Base-by-base conservation (phyloP, 2,329 filamentous ascomycete genomes). In the Akanthomyces uredinophilus region DNA sequence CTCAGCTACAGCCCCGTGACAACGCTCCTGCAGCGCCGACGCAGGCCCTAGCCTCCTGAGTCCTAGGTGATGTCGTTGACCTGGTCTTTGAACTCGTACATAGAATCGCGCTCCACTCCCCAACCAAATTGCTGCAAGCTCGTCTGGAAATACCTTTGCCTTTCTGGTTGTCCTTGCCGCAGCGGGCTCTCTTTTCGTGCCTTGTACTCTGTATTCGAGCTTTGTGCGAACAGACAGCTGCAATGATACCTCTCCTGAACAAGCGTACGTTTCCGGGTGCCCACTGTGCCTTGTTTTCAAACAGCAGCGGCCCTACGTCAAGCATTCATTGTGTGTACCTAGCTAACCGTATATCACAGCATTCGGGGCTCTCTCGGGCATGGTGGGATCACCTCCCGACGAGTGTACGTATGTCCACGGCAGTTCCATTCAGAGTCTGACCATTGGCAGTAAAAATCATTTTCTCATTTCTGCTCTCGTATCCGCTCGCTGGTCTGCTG, bases 391-490 rank as follows among this genome's bases (percentile, higher is more conserved):
- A 64, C 74, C 75, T 44, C 72, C 78, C 8, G 79, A 81, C 70
- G 79, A 82, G 65, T 72, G 79, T 81, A 71, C 65, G 78, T 72
- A 37, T 29, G 20, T 35, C 10, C 2, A 6, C 41, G 11, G 2
- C 11, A 8, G 63, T 2, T 29, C 10, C 35, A 24, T 6, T 35
- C 22, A 49, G 50, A n/a, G 6, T 22, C 41, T 56, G 43, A 60
- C 46, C 32, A 29, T 59, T 32, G 61, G 54, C 68, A 97, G 93
- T 99, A 68, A 99, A 99, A 75, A 89, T 98, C 68, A 89, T 97
- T 69, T 88, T 87, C 72, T 92, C 91, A 7, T 96, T 98, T 74
- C 81, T 99, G 53, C 76, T 96, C 44, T 98, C 95, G 13, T 99
- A 96, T 72, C 95, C 95, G 2, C 83, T 99, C 60, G 92, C 95